Percentiles rank a stretch among this genome's conserved stretches.
Evolutionary conservation across 805 yeast species (phyloP).

Genomic region (Candida vaughaniae): DNA sequence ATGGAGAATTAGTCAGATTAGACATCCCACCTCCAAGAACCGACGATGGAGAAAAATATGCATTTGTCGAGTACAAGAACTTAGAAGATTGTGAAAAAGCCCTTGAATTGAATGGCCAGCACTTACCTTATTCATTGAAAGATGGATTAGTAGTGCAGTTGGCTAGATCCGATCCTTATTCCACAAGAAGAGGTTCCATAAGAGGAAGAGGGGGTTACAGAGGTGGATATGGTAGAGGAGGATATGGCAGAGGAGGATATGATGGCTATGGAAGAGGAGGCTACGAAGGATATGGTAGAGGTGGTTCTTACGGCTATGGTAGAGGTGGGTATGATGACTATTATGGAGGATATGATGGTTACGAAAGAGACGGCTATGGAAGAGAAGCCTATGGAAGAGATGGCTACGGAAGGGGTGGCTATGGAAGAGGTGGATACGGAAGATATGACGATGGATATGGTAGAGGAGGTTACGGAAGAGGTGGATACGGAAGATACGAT

Average conservation of each 20-base stretch:
- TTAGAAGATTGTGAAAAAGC: constrained; percentile 56
- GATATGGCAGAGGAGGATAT: constrained; percentile 19
- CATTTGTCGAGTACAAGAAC: constrained; percentile 59
- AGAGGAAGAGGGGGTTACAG: constrained; percentile 29
- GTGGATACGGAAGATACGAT: constrained; percentile 9
- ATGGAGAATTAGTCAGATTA: constrained; percentile 56
- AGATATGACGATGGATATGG: constrained; percentile 17
- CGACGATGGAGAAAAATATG: constrained; percentile 58
- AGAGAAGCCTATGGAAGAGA: constrained; percentile 17
- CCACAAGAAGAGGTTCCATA: constrained; percentile 34
- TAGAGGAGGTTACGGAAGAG: constrained; percentile 14
- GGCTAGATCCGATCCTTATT: constrained; percentile 56
- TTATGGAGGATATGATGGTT: constrained; percentile 5
- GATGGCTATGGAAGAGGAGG: constrained; percentile 13
- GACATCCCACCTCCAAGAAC: constrained; percentile 64
- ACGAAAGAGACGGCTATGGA: constrained; percentile 13
- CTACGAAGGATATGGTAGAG: constrained; percentile 13
- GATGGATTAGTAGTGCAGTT: constrained; percentile 51
- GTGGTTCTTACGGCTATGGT: constrained; percentile 16
- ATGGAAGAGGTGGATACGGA: constrained; percentile 15
- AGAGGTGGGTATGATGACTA: constrained; percentile 17
- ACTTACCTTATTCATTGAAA: constrained; percentile 39
- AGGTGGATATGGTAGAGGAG: constrained; percentile 12
- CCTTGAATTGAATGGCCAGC: constrained; percentile 45
- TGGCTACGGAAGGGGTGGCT: constrained; percentile 17